These are phyloP conservation scores for Leccinum fuscescens DNA, from an alignment of 1,284 basidiomycete species.

Conservation along the genomic window DNA sequence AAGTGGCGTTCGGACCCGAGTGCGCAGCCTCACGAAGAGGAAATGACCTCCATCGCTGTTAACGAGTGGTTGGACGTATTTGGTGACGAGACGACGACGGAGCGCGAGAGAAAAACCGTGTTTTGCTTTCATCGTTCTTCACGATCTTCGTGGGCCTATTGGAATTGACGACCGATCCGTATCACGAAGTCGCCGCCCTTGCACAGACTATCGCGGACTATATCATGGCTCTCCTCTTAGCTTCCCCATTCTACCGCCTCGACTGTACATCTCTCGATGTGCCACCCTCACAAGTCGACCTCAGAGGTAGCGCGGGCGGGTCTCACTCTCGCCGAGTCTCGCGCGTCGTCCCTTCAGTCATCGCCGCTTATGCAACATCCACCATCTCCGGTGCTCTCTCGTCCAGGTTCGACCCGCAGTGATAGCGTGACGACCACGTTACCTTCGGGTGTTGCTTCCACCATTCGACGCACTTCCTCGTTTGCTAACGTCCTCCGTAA, in stretches of 20 bases:
- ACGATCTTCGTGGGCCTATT: slow-evolving; percentile 89
- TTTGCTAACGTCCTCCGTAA: slow-evolving; percentile 82
- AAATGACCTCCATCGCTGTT: slow-evolving; percentile 70
- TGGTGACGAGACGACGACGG: slow-evolving; percentile 65
- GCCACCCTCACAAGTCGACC: slow-evolving; percentile 42
- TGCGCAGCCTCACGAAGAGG: slow-evolving; percentile 50
- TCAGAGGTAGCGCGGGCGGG: slow-evolving; percentile 27
- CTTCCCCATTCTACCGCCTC: slow-evolving; percentile 81
- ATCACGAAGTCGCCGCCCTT: slow-evolving; percentile 87
- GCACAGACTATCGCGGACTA: slow-evolving; percentile 94
- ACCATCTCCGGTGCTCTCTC: slow-evolving; percentile 39
- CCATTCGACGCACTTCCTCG: slow-evolving; percentile 77
- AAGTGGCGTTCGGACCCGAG: slow-evolving; percentile 46
- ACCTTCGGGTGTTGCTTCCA: slow-evolving; percentile 59
- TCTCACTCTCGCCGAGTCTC: slow-evolving; percentile 36
- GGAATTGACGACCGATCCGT: slow-evolving; percentile 91
- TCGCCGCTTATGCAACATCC: slow-evolving; percentile 35
- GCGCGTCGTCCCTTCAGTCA: slow-evolving; percentile 54
- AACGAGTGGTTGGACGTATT: slow-evolving; percentile 73
- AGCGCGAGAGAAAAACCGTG: slow-evolving; percentile 75
- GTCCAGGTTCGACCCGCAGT: slow-evolving; percentile 48
- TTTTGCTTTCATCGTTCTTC: slow-evolving; percentile 86
- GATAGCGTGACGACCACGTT: slow-evolving; percentile 64
- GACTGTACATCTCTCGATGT: slow-evolving; percentile 60
- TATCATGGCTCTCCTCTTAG: slow-evolving; percentile 84